Evolutionary conservation across 1,284 basidiomycete genomes (phyloP), one percentile per base, ranked within the genome.

Genomic region (Ganoderma leucocontextum): DNA sequence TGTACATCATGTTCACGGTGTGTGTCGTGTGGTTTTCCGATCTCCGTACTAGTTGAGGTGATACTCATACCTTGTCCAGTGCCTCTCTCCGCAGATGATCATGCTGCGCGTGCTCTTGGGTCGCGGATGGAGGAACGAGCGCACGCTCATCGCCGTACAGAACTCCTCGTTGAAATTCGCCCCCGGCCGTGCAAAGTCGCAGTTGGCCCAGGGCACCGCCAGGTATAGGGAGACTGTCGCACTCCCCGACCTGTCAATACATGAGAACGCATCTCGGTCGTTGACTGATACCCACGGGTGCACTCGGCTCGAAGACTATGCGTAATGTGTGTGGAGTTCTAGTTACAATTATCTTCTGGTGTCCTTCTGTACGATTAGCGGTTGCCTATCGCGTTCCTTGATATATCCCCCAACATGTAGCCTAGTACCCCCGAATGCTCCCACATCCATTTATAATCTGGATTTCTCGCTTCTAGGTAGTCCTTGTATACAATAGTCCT

Each of bases 1-100:
- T 71, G 29, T 74, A 73, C 29, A 64, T 57, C 58, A 73, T 72
- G 73, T 70, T 72, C 60, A 70, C 71, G 61, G 73, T 74, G 61
- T 15, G 69, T 67, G 2, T 17, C 13, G 19, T 17, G 17, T 36
- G n/a, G 12, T 33, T 17, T 35, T 19, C 29, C n/a, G n/a, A n/a
- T 7, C 6, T 17, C 7, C 19, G 13, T 29, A 29, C 29, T 29
- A 29, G 29, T 29, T 29, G 29, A 29, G 29, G 29, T 29, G 29
- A 29, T 29, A 29, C 4, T 38, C 55, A 19, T 36, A 19, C 35
- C n/a, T 25, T 38, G 17, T 25, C 5, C 57, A 73, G 72, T 70
- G 66, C 64, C 53, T 72, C 36, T 67, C 72, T 0, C 70, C 70
- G 29, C 72, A 72, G 59, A 65, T 73, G 64, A 69, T 72, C 33